Evolutionary conservation across 2,329 filamentous ascomycete genomes (phyloP), one percentile per base, ranked within the genome.

Genomic region (Monosporascus sp.): DNA sequence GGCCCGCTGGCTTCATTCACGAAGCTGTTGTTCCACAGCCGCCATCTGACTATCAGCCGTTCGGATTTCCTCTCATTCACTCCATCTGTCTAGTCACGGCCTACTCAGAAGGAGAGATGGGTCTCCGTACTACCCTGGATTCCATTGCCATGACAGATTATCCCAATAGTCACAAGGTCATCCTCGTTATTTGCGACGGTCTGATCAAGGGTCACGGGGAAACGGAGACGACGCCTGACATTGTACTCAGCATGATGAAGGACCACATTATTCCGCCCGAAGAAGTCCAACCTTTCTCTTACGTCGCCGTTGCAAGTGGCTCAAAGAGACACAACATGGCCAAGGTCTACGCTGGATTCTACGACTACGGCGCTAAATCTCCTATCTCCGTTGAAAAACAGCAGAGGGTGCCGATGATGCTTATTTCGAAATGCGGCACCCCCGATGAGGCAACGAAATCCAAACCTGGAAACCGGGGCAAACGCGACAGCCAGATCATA

Each of bases 281-380:
- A 27, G 86, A 97, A 54, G 94, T 97, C 2, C 80, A 90, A 64
- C 82, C 91, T 0, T 97, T 91, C 72, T 97, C 93, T 1, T 99
- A 99, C 61, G 94, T 99, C 49, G 95, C 94, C 14, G 93, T 99
- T 36, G 90, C 94, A 41, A 94, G 89, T 68, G 94, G 94, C 54
- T 89, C 92, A 48, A 99, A 99, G 77, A 86, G 94, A 63, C 95
- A 99, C 83, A 99, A 97, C 74, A 99, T 97, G 94, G 93, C 94
- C 63, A 97, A 97, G 78, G 85, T 97, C 53, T 97, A 97, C 72
- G 88, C 92, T 52, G 95, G 95, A 45, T 99, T 97, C 78, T 99
- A 99, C 73, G 90, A 97, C 71, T 99, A 97, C 65, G 94, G 95
- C 50, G 74, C 81, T 54, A 80, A 89, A 60, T 96, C 90, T 11